These are phyloP conservation scores for Gaertneriomyces sp. DNA, from an alignment of 192 early-diverging fungal species.

Conservation along the genomic window DNA sequence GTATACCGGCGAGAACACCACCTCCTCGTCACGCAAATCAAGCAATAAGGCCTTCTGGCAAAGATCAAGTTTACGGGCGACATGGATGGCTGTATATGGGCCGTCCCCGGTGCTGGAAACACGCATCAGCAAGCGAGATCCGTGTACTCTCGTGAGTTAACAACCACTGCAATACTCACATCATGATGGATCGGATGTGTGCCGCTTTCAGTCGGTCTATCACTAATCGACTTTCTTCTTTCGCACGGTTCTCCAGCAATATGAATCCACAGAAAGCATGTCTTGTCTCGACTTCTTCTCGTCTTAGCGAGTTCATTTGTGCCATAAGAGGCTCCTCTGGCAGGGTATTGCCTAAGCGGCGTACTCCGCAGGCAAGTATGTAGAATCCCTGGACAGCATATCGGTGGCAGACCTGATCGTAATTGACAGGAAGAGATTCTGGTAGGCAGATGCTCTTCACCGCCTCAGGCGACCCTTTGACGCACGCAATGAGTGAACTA, in stretches of 20 bases:
- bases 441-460: conserved; percentile 36
- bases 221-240: conserved; percentile 58
- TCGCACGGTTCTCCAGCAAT: conserved; percentile 73
- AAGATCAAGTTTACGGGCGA: conserved; percentile 63
- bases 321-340: conserved; percentile 16
- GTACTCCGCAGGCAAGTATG: conserved; percentile 39
- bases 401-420: conserved; percentile 13
- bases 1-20: conserved; percentile 27
- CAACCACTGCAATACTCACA: conserved; percentile 33
- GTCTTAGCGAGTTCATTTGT: conserved; percentile 36
- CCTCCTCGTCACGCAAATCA: conserved; percentile 46
- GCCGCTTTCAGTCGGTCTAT: conserved; percentile 64
- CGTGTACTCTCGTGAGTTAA: not conserved
- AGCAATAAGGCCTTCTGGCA: conserved; percentile 54
- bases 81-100: conserved; percentile 70
- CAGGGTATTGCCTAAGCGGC: conserved; percentile 1
- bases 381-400: conserved; percentile 47
- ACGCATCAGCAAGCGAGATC: not conserved
- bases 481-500: conserved; percentile 16
- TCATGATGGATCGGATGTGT: conserved; percentile 69
- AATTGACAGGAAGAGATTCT: conserved; percentile 36
- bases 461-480: conserved; percentile 46
- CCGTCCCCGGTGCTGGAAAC: conserved; percentile 67
- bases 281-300: conserved; percentile 63
- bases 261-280: conserved; percentile 65